Percentiles rank a stretch among this genome's conserved stretches.
Evolutionary conservation across 2,329 filamentous ascomycete genomes (phyloP).

Genomic region (Fusarium ambrosium): DNA sequence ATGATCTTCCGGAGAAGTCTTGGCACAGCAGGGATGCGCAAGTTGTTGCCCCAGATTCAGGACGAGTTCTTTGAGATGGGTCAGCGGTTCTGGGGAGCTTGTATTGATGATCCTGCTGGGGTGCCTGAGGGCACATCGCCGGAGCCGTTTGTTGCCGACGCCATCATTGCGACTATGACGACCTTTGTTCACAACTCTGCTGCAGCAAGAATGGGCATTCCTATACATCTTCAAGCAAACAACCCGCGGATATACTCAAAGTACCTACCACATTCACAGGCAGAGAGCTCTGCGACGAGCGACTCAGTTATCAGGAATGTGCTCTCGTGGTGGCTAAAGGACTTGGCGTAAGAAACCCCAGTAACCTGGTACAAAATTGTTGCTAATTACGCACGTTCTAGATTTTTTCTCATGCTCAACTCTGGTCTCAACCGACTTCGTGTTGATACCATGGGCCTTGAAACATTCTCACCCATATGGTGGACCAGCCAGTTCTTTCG

Average conservation of each 20-base stretch:
- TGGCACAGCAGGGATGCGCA: neutral
- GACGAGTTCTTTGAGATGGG: slow-evolving; percentile 6
- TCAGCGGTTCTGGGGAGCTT: neutral
- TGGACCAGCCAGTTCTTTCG: slow-evolving; percentile 4
- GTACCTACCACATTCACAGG: neutral
- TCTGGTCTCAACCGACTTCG: neutral
- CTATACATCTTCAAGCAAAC: neutral
- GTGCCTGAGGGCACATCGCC: neutral
- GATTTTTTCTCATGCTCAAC: neutral
- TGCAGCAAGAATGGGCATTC: neutral
- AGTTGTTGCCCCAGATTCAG: neutral
- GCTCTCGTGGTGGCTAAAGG: neutral
- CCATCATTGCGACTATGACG: slow-evolving; percentile 1
- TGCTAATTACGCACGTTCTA: neutral
- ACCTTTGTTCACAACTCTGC: slow-evolving; percentile 2
- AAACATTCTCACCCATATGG: neutral
- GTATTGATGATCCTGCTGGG: neutral
- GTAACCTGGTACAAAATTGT: fast-evolving
- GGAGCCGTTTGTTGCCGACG: neutral
- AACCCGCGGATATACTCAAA: slow-evolving; percentile 2
- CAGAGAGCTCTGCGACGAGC: neutral
- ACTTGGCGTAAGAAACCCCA: neutral
- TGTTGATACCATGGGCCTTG: slow-evolving; percentile 5
- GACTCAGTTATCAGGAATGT: neutral
- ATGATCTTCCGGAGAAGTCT: slow-evolving; percentile 1